Percentiles rank a stretch among this genome's conserved stretches.
Evolutionary conservation across 208 protist genomes (phyloP).

Genomic region (Angomonas ambiguus): DNA sequence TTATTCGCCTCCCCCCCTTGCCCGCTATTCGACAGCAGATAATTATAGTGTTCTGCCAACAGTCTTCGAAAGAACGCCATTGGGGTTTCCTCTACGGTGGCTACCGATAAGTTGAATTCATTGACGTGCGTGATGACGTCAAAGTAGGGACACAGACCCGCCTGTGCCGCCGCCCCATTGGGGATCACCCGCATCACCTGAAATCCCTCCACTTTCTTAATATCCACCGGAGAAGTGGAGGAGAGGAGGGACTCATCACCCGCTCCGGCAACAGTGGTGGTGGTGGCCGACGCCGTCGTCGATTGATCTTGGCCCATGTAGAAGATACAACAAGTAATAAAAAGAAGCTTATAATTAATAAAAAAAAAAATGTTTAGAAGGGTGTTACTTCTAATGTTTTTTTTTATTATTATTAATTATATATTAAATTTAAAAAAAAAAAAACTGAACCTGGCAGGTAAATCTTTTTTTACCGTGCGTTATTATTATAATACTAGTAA

Average conservation of each 20-base stretch:
- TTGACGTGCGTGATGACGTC: constrained; percentile 83
- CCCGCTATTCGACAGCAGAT: constrained; percentile 21
- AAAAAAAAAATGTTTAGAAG: constrained; percentile 6
- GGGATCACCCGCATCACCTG: constrained; percentile 74
- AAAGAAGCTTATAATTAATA: constrained; percentile 12
- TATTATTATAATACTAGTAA: no score
- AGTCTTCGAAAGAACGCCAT: constrained; percentile 56
- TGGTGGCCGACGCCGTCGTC: neutral
- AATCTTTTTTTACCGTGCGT: no score
- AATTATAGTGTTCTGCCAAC: constrained; percentile 33
- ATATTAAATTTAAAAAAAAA: no score
- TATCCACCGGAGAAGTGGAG: neutral
- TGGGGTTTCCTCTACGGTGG: constrained; percentile 11
- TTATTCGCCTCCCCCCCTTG: neutral
- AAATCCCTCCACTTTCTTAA: constrained; percentile 55
- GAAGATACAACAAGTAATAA: constrained; percentile 16
- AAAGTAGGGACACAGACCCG: constrained; percentile 82
- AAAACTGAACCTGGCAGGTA: no score
- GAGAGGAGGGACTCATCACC: neutral
- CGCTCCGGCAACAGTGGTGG: neutral
- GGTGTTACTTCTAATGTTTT: neutral
- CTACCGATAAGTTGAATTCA: constrained; percentile 18
- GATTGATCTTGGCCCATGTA: constrained; percentile 41
- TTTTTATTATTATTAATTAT: constrained; percentile 1
- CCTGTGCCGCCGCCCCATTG: constrained; percentile 64